Evolutionary conservation across 106 monocot species (phyloP).

Genomic region (Iris macrosiphon): DNA sequence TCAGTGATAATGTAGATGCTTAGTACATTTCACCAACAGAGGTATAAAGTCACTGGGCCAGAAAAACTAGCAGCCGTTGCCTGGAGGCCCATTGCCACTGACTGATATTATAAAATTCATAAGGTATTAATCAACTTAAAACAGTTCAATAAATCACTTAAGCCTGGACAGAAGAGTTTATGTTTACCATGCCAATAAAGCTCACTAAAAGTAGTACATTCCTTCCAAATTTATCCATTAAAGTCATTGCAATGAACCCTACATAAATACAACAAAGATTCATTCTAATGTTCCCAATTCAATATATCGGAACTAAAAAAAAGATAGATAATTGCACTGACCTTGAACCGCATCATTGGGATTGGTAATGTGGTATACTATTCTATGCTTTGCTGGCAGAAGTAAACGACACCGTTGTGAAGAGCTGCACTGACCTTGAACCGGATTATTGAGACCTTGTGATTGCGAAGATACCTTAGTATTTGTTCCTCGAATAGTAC

Average conservation of each 20-base stretch:
- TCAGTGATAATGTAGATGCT: background rate
- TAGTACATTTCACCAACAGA: slow-evolving; percentile 75
- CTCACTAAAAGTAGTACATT: slow-evolving; percentile 63
- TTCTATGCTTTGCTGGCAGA: no score
- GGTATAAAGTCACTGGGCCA: slow-evolving; percentile 31
- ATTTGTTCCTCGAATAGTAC: no score
- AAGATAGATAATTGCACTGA: no score
- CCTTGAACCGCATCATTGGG: no score
- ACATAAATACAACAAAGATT: background rate
- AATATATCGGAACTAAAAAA: background rate
- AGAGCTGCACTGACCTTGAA: no score
- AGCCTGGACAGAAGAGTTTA: background rate
- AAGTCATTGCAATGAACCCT: slow-evolving; percentile 81
- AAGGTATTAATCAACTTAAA: background rate
- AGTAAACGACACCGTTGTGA: no score
- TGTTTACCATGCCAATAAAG: slow-evolving; percentile 78
- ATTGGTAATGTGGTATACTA: no score
- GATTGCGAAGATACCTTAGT: no score
- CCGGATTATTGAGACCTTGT: no score
- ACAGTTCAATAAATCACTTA: background rate
- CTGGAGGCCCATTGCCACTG: slow-evolving; percentile 75
- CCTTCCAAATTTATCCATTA: slow-evolving; percentile 94
- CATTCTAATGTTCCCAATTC: background rate
- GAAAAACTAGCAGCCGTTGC: slow-evolving; percentile 38
- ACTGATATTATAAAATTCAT: slow-evolving; percentile 23